Evolutionary conservation across 257 asterid species (phyloP).

Genomic region (Solanum virginianum): DNA sequence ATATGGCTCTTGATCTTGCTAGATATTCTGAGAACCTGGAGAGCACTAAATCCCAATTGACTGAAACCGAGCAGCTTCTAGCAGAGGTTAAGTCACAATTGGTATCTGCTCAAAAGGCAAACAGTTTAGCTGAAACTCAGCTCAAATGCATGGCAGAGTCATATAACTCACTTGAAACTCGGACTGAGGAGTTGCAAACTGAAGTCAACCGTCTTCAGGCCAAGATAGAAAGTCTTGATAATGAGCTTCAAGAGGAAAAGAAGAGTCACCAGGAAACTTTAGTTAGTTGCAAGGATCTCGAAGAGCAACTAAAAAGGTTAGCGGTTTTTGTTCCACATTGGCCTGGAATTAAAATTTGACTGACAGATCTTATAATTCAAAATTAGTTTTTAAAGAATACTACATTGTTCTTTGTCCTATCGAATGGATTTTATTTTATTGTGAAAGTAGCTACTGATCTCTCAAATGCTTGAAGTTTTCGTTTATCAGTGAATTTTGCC

Average conservation of each 20-base stretch:
- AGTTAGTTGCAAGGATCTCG: conserved; percentile 58
- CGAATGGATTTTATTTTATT: background rate
- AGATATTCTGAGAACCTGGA: conserved; percentile 44
- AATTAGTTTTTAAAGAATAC: background rate
- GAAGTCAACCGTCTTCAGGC: conserved; percentile 56
- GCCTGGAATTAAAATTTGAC: background rate
- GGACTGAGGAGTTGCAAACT: conserved; percentile 59
- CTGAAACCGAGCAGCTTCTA: conserved; percentile 59
- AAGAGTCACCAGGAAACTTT: conserved; percentile 42
- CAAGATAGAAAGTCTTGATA: conserved; percentile 38
- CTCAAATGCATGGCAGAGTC: conserved; percentile 98
- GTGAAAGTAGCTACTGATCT: background rate
- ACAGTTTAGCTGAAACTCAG: conserved; percentile 90
- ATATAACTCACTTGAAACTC: conserved; percentile 66
- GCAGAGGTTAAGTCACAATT: conserved; percentile 79
- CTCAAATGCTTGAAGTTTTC: background rate
- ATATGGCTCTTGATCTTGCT: conserved; percentile 50
- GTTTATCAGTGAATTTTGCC: background rate
- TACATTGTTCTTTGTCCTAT: background rate
- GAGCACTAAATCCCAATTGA: conserved; percentile 47
- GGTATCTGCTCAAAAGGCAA: conserved; percentile 58
- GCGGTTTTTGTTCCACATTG: background rate
- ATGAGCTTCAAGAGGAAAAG: conserved; percentile 69
- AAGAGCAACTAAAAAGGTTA: conserved; percentile 64
- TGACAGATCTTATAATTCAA: background rate